Evolutionary conservation across 371 early-diverging fungal species (phyloP), one percentile per base, ranked within the genome.

Genomic region (Sporodiniella umbellata): DNA sequence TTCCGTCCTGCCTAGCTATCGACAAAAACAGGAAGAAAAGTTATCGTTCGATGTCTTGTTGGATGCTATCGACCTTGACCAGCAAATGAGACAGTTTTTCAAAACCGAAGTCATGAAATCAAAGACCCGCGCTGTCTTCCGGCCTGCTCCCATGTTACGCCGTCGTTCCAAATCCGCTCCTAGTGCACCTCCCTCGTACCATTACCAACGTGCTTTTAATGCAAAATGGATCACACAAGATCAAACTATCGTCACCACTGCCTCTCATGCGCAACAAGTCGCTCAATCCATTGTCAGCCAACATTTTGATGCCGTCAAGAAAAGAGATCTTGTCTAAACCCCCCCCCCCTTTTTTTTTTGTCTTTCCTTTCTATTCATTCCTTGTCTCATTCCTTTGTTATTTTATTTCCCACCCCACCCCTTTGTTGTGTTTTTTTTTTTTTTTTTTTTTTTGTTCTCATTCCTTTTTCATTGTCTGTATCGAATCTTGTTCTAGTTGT

Each of bases 61-160:
- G 8, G 66, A 75, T 46, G 76, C 76, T 4, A 75, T 75, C 51
- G 76, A 69, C 26, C 48, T 75, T 8, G 76, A 75, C 26, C 76
- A 70, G 46, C 55, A 63, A 42, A 75, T 75, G 76, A 65, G 64
- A 17, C 55, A 62, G 12, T 54, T 57, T 23, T 75, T 72, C 33
- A 60, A 57, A 50, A 46, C 57, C 5, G 68, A 75, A 48, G 58
- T 70, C 3, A 55, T 64, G 19, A 75, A 75, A 33, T 60, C 57
- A 17, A 65, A 50, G 45, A 24, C n/a, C 11, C 21, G 42, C 12
- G 1, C 40, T 4, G 25, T 43, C 4, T 56, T 56, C 31, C 30
- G 35, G 15, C 57, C 51, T 26, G 37, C 44, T 24, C 37, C 40
- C 2, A 56, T 56, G 48, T 52, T 55, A 11, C 50, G 70, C 31